phyloP scores from a whole-genome alignment of 1,284 basidiomycete genomes.

The Leucoagaricus sp. region DNA sequence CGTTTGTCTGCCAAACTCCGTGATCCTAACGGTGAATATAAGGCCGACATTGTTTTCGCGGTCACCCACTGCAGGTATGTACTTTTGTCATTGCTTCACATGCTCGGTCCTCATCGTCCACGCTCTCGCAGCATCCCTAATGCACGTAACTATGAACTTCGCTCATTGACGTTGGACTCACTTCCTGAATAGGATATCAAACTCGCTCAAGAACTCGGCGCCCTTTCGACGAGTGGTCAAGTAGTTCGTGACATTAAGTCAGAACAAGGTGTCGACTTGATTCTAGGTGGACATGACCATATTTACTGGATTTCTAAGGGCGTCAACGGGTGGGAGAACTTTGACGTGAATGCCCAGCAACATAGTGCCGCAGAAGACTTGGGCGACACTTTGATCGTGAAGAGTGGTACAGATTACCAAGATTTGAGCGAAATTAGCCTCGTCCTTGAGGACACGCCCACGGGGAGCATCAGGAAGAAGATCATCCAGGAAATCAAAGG shows the following conservation, averaged over 20 bases:
- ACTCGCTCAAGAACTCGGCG: conserved; percentile 37
- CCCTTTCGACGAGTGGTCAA: conserved; percentile 41
- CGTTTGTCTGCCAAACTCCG: conserved; percentile 57
- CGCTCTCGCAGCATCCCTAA: no score
- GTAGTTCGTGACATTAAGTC: conserved; percentile 34
- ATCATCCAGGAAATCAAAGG: conserved; percentile 51
- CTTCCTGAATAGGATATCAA: conserved; percentile 51
- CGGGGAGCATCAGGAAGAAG: conserved; percentile 49
- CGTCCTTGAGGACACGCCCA: conserved; percentile 46
- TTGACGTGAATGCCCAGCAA: conserved; percentile 41
- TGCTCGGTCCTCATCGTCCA: no score
- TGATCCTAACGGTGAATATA: conserved; percentile 56
- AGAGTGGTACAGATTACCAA: conserved; percentile 72
- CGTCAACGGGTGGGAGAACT: conserved; percentile 55
- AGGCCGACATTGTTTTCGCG: conserved; percentile 65
- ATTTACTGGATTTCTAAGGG: conserved; percentile 62
- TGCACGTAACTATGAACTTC: no score
- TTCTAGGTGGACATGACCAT: conserved; percentile 76
- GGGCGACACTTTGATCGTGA: conserved; percentile 56
- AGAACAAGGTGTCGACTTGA: conserved; percentile 62
- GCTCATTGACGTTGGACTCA: not conserved
- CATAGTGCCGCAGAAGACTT: conserved; percentile 59
- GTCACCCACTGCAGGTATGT: conserved; percentile 60
- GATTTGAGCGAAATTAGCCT: conserved; percentile 60
- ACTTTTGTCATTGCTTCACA: conserved; percentile 37